A percentile compares a stretch with the other conserved stretches of the same genome.
Evolutionary conservation across 1,284 basidiomycete species (phyloP).

Genomic region (Cryptococcus jaspeensis): DNA sequence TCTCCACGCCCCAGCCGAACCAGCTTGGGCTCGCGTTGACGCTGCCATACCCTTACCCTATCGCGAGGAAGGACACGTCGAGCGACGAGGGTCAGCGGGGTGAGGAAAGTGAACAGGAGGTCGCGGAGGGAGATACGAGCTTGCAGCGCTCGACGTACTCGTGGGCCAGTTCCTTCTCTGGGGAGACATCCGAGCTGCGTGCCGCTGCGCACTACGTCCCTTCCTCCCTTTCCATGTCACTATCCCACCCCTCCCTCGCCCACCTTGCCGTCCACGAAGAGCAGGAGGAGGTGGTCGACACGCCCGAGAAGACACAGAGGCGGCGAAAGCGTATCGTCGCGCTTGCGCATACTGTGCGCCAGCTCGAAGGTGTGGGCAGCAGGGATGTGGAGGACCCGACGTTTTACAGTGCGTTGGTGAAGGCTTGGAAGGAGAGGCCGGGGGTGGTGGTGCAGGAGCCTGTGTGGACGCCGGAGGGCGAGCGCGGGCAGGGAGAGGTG

Average conservation of each 20-base stretch:
- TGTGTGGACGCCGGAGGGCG: conserved; percentile 9
- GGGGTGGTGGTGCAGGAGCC: conserved; percentile 12
- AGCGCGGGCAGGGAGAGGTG: neutral
- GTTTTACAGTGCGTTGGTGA: conserved; percentile 25
- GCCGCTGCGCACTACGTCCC: conserved; percentile 33
- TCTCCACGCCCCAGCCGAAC: conserved; percentile 11
- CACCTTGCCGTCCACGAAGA: neutral
- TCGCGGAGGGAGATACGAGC: conserved; percentile 9
- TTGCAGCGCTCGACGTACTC: conserved; percentile 32
- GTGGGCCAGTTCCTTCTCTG: conserved; percentile 38
- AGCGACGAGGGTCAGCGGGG: neutral
- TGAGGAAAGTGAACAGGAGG: neutral
- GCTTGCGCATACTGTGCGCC: conserved; percentile 35
- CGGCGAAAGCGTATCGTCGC: conserved; percentile 30
- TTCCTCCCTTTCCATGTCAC: neutral
- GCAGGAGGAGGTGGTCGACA: conserved; percentile 13
- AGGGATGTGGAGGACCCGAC: conserved; percentile 33
- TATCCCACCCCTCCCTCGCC: neutral
- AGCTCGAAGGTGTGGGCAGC: conserved; percentile 34
- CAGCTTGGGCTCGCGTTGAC: conserved; percentile 12
- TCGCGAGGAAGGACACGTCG: neutral
- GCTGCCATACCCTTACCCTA: conserved; percentile 4
- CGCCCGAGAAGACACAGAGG: conserved; percentile 20
- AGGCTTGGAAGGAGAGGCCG: conserved; percentile 33
- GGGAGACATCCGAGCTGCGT: conserved; percentile 34